These are phyloP conservation scores for Ophiocordyceps polyrhachis-furcata DNA, from an alignment of 2,329 filamentous ascomycete species.

Conservation along the genomic window DNA sequence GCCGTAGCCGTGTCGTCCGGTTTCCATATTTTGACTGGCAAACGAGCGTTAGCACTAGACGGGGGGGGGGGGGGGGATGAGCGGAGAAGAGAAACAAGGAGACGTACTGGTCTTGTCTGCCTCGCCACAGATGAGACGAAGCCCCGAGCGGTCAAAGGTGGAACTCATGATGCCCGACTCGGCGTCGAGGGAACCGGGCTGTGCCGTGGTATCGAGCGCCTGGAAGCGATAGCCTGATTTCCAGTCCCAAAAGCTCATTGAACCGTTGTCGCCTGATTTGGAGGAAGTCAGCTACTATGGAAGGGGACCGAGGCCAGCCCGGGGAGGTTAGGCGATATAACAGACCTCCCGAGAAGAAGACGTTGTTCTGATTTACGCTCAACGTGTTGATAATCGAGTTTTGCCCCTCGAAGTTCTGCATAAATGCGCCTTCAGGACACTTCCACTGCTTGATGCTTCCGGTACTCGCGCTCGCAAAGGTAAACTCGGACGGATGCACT, in stretches of 20 bases:
- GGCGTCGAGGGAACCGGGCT: constrained; percentile 84
- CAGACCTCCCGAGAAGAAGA: constrained; percentile 70
- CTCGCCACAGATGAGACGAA: constrained; percentile 84
- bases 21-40: constrained; percentile 80
- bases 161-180: constrained; percentile 91
- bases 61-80: no score
- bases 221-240: constrained; percentile 91
- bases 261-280: constrained; percentile 62
- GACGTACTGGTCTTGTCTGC: constrained; percentile 76
- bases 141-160: constrained; percentile 74
- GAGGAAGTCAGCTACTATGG: background rate
- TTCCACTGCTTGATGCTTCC: constrained; percentile 99
- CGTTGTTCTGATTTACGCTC: constrained; percentile 83
- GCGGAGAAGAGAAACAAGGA: background rate
- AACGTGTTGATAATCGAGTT: constrained; percentile 93
- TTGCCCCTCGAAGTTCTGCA: constrained; percentile 97
- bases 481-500: constrained; percentile 82
- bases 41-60: constrained; percentile 7
- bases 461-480: constrained; percentile 82
- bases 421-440: constrained; percentile 91
- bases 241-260: constrained; percentile 98
- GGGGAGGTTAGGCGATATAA: background rate
- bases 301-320: background rate
- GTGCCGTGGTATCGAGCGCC: constrained; percentile 72
- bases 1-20: constrained; percentile 79